phyloP scores from a whole-genome alignment of 2,329 filamentous ascomycete species.

The Neofusicoccum umdonicola region DNA sequence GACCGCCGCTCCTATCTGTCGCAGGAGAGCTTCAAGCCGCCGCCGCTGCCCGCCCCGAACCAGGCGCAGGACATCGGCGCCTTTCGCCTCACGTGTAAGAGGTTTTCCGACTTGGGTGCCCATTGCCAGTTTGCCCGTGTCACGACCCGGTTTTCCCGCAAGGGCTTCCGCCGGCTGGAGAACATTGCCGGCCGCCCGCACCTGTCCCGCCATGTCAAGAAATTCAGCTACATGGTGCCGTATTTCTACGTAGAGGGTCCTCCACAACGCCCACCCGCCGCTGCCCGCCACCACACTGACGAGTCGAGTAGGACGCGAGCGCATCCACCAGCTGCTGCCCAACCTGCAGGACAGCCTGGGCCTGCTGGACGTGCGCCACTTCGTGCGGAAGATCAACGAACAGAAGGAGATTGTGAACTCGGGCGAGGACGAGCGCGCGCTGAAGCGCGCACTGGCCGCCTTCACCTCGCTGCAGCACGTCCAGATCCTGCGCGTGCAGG shows the following conservation, averaged over 20 bases:
- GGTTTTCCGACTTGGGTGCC: conserved; percentile 51
- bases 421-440: conserved; percentile 50
- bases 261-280: conserved; percentile 22
- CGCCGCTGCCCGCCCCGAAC: conserved; percentile 41
- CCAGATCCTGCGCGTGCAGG: conserved; percentile 62
- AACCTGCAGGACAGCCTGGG: conserved; percentile 36
- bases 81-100: conserved; percentile 50
- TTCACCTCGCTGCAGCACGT: conserved; percentile 64
- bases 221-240: conserved; percentile 60
- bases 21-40: conserved; percentile 51
- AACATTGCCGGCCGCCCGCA: conserved; percentile 49
- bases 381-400: conserved; percentile 48
- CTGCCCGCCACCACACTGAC: conserved; percentile 25
- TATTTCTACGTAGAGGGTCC: conserved; percentile 58
- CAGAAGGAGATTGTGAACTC: conserved; percentile 52
- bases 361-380: conserved; percentile 39
- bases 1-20: conserved; percentile 52
- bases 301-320: conserved; percentile 34
- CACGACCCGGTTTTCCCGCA: conserved; percentile 51
- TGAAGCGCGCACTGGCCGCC: conserved; percentile 55
- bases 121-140: conserved; percentile 52
- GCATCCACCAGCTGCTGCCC: conserved; percentile 40
- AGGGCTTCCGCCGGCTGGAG: conserved; percentile 50
- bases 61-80: conserved; percentile 45
- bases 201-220: conserved; percentile 55